A percentile compares a stretch with the other conserved stretches of the same genome.
phyloP scores from a whole-genome alignment of 805 yeast genomes.

The Vanderwaltozyma verrucispora region DNA sequence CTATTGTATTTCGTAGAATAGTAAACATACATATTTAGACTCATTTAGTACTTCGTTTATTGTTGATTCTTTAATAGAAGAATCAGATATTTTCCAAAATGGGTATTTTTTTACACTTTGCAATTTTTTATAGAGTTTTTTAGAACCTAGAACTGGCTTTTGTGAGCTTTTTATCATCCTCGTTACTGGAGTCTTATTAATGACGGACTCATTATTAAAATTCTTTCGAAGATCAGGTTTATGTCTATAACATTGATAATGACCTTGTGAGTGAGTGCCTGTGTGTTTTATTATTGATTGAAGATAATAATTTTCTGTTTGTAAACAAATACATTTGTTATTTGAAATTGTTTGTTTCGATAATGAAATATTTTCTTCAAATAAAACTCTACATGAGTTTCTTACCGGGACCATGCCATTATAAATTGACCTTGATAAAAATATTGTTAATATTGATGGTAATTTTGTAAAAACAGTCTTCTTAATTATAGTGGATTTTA shows the following conservation, averaged over 20 bases:
- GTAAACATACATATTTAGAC: slow-evolving; percentile 70
- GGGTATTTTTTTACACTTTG: slow-evolving; percentile 46
- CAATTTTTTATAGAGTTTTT: not conserved
- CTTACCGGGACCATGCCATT: slow-evolving; percentile 57
- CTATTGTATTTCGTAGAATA: slow-evolving; percentile 76
- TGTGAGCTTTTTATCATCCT: not conserved
- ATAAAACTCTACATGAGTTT: slow-evolving; percentile 62
- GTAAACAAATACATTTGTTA: slow-evolving; percentile 10
- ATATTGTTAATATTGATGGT: slow-evolving; percentile 69
- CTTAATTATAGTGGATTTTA: slow-evolving; percentile 61
- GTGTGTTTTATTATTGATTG: slow-evolving; percentile 72
- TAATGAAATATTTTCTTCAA: slow-evolving; percentile 43
- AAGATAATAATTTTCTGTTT: slow-evolving; percentile 42
- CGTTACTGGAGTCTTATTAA: slow-evolving; percentile 19
- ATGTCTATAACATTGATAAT: slow-evolving; percentile 77
- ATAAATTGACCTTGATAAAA: slow-evolving; percentile 75
- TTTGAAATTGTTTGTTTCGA: slow-evolving; percentile 9
- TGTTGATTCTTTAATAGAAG: slow-evolving; percentile 52
- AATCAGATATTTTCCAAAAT: slow-evolving; percentile 82
- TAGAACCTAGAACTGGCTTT: not conserved
- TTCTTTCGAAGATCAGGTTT: slow-evolving; percentile 47
- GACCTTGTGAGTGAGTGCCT: slow-evolving; percentile 85
- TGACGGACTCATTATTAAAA: slow-evolving; percentile 14
- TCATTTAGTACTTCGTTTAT: slow-evolving; percentile 52
- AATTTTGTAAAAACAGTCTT: slow-evolving; percentile 49